Percentiles rank a stretch among this genome's conserved stretches.
phyloP scores from a whole-genome alignment of 305 asterid genomes.

The Solanum hybrid region DNA sequence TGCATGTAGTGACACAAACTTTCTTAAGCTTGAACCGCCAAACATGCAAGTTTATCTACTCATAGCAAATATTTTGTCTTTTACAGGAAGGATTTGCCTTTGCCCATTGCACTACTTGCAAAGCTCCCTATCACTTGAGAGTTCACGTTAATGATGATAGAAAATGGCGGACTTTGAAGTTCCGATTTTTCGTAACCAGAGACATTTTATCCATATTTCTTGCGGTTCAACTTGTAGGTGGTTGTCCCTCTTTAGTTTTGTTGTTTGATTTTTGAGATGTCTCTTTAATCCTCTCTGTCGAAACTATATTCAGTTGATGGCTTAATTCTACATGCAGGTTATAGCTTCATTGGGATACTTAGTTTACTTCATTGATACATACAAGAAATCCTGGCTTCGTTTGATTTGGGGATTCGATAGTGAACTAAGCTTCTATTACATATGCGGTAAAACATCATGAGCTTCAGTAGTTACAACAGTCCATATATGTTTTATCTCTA shows the following conservation, averaged over 20 bases:
- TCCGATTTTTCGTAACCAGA: constrained; percentile 91
- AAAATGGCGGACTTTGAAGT: constrained; percentile 88
- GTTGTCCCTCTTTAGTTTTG: constrained; percentile 5
- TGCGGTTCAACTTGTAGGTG: constrained; percentile 76
- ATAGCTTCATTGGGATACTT: constrained; percentile 54
- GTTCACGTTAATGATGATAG: constrained; percentile 79
- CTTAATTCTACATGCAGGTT: constrained; percentile 35
- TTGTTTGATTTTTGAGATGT: neutral
- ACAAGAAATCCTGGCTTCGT: constrained; percentile 68
- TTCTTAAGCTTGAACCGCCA: neutral
- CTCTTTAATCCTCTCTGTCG: neutral
- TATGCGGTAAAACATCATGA: constrained; percentile 41
- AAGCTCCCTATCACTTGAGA: constrained; percentile 86
- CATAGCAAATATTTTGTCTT: neutral
- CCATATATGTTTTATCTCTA: neutral
- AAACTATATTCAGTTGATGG: neutral
- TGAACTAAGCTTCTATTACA: constrained; percentile 69
- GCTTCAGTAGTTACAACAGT: neutral
- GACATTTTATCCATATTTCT: constrained; percentile 84
- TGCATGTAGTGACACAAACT: neutral
- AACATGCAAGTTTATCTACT: neutral
- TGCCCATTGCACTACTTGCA: constrained; percentile 97
- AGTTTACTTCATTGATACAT: constrained; percentile 58
- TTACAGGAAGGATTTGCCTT: constrained; percentile 94
- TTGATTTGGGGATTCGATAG: constrained; percentile 62